Evolutionary conservation across 2,329 filamentous ascomycete genomes (phyloP), one percentile per base, ranked within the genome.

Genomic region (Aspergillus hiratsukae): DNA sequence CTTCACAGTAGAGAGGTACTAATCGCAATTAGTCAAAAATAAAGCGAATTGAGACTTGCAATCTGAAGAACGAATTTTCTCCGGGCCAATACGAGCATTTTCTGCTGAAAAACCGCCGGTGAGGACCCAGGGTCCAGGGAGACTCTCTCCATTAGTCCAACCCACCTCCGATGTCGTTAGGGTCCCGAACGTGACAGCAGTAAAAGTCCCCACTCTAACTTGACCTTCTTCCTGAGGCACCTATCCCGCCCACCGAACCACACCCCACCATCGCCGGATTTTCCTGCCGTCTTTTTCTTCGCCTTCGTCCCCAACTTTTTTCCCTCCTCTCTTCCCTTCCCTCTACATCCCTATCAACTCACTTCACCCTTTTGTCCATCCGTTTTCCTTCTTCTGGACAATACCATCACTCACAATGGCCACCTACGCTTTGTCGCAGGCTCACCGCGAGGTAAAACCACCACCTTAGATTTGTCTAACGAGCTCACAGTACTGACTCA

Each of bases 341-440:
- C 40, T 49, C 29, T 46, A 52, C 51, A 60, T 43, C 51, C 58
- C 54, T 56, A 51, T 53, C 55, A 55, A 51, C 50, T 56, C 50
- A 48, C 48, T 49, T 46, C 11, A 46, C 21, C 21, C 43, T 23
- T 21, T 14, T 49, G 55, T 52, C 27, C 50, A 25, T 60, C 29
- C 28, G 41, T 43, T 46, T 49, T 54, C 56, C 28, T 21, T 35
- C 41, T 41, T 50, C 54, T 49, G 46, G 55, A 62, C 64, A 55
- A 59, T 53, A 55, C 31, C 48, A 57, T 58, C 28, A 50, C 48
- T 63, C 68, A 70, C 67, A 69, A 78, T 76, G 74, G 68, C 73
- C 59, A 76, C 75, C 69, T 88, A 88, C 78, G 85, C 86, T 67
- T 81, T 88, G 55, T 81, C 86, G 60, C 76, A 84, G 74, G 79